Conservation (phyloP, 768 basidiomycete genomes). For the Tylopilus vinaceipallidus region DNA sequence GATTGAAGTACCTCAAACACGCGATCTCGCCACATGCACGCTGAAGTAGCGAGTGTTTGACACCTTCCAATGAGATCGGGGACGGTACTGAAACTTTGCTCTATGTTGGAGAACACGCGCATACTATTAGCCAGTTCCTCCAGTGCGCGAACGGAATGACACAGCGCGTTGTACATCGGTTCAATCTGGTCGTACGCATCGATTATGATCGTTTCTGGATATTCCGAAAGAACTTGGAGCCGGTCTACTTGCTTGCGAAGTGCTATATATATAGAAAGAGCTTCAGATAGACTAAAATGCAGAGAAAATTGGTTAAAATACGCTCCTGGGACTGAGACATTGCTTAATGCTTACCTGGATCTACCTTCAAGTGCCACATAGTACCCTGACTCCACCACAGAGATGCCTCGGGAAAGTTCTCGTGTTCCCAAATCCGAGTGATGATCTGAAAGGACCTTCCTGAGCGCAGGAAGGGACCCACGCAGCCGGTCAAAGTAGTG, state of each 20-base stretch:
- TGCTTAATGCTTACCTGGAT: conserved; percentile 51
- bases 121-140: conserved; percentile 39
- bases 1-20: conserved; percentile 22
- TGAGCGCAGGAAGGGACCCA: conserved; percentile 62
- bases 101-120: conserved; percentile 32
- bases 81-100: conserved; percentile 19
- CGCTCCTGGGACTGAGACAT: background rate
- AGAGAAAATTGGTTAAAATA: background rate
- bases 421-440: conserved; percentile 83
- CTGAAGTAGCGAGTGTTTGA: conserved; percentile 23
- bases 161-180: conserved; percentile 19
- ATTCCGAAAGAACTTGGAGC: conserved; percentile 21
- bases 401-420: conserved; percentile 78
- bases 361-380: conserved; percentile 61
- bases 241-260: conserved; percentile 18
- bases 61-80: conserved; percentile 29
- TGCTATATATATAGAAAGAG: conserved; percentile 14
- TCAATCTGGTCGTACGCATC: conserved; percentile 13
- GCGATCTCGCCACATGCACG: conserved; percentile 27
- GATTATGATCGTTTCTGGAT: conserved; percentile 20
- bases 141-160: conserved; percentile 29
- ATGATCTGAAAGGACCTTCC: conserved; percentile 62
- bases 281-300: conserved; percentile 17
- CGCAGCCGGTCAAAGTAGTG: conserved; percentile 64
- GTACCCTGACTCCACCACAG: conserved; percentile 77